phyloP scores from a whole-genome alignment of 495 filamentous ascomycete species.

The Monascus purpureus region DNA sequence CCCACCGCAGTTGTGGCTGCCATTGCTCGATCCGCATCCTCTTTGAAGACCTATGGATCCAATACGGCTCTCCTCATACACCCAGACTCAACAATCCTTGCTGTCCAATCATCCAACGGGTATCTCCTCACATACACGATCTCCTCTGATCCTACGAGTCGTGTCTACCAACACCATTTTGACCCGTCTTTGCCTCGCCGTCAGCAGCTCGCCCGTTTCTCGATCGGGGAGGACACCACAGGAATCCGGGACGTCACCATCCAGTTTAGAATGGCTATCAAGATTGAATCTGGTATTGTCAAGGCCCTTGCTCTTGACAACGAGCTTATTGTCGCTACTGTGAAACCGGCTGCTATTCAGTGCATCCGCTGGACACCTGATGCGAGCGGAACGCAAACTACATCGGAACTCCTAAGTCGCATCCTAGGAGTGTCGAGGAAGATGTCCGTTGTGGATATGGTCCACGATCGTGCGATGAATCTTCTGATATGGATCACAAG shows the following conservation, averaged over 20 bases:
- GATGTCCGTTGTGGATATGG: slow-evolving; percentile 66
- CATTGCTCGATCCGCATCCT: slow-evolving; percentile 64
- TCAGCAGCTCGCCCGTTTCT: slow-evolving; percentile 54
- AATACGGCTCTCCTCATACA: slow-evolving; percentile 76
- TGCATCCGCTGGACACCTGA: slow-evolving; percentile 92
- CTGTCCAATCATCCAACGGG: slow-evolving; percentile 77
- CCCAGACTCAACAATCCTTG: slow-evolving; percentile 81
- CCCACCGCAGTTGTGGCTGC: slow-evolving; percentile 80
- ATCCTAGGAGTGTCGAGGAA: slow-evolving; percentile 76
- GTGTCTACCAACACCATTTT: slow-evolving; percentile 75
- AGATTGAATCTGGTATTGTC: slow-evolving; percentile 89
- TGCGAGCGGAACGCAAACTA: slow-evolving; percentile 67
- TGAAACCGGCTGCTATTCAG: slow-evolving; percentile 86
- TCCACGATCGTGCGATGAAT: slow-evolving; percentile 95
- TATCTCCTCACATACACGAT: slow-evolving; percentile 92
- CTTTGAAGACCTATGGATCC: slow-evolving; percentile 68
- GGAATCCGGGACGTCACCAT: slow-evolving; percentile 77
- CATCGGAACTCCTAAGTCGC: slow-evolving; percentile 75
- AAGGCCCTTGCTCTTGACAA: slow-evolving; percentile 81
- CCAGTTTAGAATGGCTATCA: slow-evolving; percentile 93
- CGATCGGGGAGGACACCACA: slow-evolving; percentile 50
- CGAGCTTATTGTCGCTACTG: slow-evolving; percentile 85
- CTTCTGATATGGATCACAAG: slow-evolving; percentile 85
- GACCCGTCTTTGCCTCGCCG: slow-evolving; percentile 50
- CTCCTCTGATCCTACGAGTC: slow-evolving; percentile 64